phyloP scores from a whole-genome alignment of 441 rosid genomes.

The Populus hybrid region DNA sequence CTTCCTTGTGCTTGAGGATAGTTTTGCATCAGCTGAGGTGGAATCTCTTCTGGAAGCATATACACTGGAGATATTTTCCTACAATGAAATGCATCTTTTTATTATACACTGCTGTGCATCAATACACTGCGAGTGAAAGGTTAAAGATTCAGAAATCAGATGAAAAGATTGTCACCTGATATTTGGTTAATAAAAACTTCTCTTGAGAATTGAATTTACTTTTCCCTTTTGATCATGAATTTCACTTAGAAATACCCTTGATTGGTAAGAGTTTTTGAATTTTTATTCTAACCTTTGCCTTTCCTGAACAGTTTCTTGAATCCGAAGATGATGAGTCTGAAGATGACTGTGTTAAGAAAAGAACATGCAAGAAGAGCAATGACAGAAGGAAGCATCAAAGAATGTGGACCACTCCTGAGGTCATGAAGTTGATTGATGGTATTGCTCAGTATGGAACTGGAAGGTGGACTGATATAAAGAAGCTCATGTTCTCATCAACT shows the following conservation, averaged over 20 bases:
- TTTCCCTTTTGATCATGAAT: not conserved
- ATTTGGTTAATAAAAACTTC: not conserved
- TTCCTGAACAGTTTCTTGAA: slow-evolving; percentile 32
- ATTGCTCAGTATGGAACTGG: slow-evolving; percentile 83
- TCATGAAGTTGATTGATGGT: slow-evolving; percentile 76
- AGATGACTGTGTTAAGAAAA: slow-evolving; percentile 35
- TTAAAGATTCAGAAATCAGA: not conserved
- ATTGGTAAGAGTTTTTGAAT: not conserved
- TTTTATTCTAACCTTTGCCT: slow-evolving; percentile 7
- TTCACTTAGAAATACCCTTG: not conserved
- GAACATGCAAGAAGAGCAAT: slow-evolving; percentile 33
- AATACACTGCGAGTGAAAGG: not conserved
- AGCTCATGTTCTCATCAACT: slow-evolving; percentile 55
- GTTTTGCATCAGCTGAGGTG: not conserved
- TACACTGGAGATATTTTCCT: too few species aligned
- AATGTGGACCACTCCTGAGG: slow-evolving; percentile 84
- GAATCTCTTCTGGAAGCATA: not conserved
- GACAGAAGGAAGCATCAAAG: slow-evolving; percentile 88
- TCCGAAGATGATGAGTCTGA: slow-evolving; percentile 57
- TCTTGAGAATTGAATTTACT: not conserved
- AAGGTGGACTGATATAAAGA: slow-evolving; percentile 92
- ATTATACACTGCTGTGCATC: not conserved
- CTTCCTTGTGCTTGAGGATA: not conserved
- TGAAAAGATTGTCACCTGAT: not conserved
- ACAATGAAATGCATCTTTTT: not conserved